Percentiles rank a stretch among this genome's conserved stretches.
phyloP scores from a whole-genome alignment of 371 early-diverging fungal species.

The Mucor irregularis region DNA sequence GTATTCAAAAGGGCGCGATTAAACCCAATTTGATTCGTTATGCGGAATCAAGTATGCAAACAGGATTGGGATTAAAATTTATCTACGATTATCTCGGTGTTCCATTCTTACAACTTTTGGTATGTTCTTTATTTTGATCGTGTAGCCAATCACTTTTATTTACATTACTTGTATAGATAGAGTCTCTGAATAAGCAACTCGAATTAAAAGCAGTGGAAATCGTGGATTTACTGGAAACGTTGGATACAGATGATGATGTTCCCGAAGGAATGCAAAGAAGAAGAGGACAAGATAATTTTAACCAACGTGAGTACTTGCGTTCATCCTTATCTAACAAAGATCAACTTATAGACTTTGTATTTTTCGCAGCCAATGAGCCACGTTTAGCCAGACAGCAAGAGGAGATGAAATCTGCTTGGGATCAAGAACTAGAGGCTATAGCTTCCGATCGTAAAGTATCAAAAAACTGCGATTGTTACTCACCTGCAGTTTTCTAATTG shows the following conservation, averaged over 20 bases:
- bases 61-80: conserved; percentile 62
- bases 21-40: conserved; percentile 64
- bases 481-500: not conserved
- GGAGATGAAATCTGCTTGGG: conserved; percentile 43
- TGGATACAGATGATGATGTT: conserved; percentile 34
- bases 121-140: too few relatives aligned
- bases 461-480: not conserved
- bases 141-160: too few relatives aligned
- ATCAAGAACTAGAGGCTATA: conserved; percentile 37
- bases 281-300: conserved; percentile 44
- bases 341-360: not conserved
- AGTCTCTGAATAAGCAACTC: conserved; percentile 57
- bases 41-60: conserved; percentile 60
- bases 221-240: conserved; percentile 37
- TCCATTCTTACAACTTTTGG: conserved; percentile 64
- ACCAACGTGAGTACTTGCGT: conserved; percentile 33
- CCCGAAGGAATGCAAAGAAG: conserved; percentile 40
- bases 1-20: conserved; percentile 43
- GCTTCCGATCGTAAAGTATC: conserved; percentile 34
- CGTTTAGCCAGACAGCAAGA: conserved; percentile 37
- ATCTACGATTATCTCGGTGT: conserved; percentile 65
- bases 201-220: conserved; percentile 44
- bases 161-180: too few relatives aligned
- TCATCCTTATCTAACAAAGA: not conserved
- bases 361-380: conserved; percentile 35